Base-by-base conservation (phyloP, 768 basidiomycete genomes). In the Leccinum fibrillosum region DNA sequence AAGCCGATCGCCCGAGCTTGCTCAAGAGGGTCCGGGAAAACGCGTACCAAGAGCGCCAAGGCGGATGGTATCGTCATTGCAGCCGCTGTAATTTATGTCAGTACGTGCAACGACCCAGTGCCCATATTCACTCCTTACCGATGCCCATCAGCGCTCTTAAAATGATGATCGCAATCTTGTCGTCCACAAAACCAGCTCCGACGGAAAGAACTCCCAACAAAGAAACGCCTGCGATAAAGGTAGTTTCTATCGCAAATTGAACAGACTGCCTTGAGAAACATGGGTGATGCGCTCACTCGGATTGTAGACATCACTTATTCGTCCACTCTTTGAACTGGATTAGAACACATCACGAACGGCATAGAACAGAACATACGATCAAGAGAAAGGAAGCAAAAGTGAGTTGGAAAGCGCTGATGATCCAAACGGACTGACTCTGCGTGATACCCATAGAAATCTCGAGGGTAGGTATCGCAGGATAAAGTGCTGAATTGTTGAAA, bases 101-200 rank as follows among this genome's bases (percentile, higher is more conserved):
- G 47, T 19, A 49, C 19, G 55, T 8, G 39, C 17, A 39, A 39
- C 39, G 9, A n/a, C 21, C 11, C 32, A 3, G 0, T 49, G 5
- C n/a, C 13, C 30, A 0, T 15, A 5, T 35, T 2, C 10, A n/a
- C 0, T 5, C 25, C 25, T 39, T 37, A 19, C 81, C 75, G 35
- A 78, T 73, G 21, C 85, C 84, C 61, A 73, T 78, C 5, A 85
- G 50, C 2, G 81, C 83, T 62, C 85, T 75, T 1, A 86, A 65
- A 42, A 83, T 72, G 37, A 85, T 73, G 49, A 86, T 71, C 0
- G 72, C 74, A 53, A 83, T 76, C 61, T 82, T 78, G 64, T 75
- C 71, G 28, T 71, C 55, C 28, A 74, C 71, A 59, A 85, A 84
- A 23, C 82, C 82, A 19, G 72, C 73, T 25, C 73, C 73, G 7